Evolutionary conservation across 768 basidiomycete species (phyloP).

Genomic region (Rubroboletus pulcherrimus): DNA sequence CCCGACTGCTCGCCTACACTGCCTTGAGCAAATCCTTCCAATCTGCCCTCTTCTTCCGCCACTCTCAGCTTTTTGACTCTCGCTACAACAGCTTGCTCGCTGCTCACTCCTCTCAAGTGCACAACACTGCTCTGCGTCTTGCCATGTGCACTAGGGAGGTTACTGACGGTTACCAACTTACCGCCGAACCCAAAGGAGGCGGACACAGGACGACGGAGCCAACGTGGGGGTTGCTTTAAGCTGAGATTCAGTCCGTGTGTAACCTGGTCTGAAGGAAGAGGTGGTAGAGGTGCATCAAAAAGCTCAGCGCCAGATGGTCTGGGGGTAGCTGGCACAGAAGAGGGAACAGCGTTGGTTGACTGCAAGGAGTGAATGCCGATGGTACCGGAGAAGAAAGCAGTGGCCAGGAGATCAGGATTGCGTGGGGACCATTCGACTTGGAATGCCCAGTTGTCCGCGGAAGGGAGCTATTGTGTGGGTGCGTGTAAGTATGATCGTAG

Average conservation of each 20-base stretch:
- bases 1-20: conserved; percentile 32
- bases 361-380: conserved; percentile 92
- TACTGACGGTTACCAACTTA: conserved; percentile 74
- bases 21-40: conserved; percentile 70
- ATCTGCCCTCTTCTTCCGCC: conserved; percentile 53
- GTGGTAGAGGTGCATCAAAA: conserved; percentile 56
- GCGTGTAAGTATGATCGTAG: background rate
- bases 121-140: conserved; percentile 81
- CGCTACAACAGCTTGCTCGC: conserved; percentile 70
- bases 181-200: conserved; percentile 92
- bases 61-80: conserved; percentile 64
- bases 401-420: conserved; percentile 82
- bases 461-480: conserved; percentile 57
- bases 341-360: conserved; percentile 58
- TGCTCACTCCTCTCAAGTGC: conserved; percentile 72
- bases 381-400: conserved; percentile 93
- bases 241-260: conserved; percentile 59
- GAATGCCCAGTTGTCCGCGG: conserved; percentile 96
- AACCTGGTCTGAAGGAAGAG: conserved; percentile 47
- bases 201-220: conserved; percentile 83
- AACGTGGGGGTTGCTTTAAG: conserved; percentile 93
- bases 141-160: conserved; percentile 69
- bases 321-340: conserved; percentile 40
- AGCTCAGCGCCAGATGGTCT: conserved; percentile 66
- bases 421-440: conserved; percentile 96